phyloP scores from a whole-genome alignment of 768 basidiomycete genomes.

The Phylloporus rhodoxanthus region DNA sequence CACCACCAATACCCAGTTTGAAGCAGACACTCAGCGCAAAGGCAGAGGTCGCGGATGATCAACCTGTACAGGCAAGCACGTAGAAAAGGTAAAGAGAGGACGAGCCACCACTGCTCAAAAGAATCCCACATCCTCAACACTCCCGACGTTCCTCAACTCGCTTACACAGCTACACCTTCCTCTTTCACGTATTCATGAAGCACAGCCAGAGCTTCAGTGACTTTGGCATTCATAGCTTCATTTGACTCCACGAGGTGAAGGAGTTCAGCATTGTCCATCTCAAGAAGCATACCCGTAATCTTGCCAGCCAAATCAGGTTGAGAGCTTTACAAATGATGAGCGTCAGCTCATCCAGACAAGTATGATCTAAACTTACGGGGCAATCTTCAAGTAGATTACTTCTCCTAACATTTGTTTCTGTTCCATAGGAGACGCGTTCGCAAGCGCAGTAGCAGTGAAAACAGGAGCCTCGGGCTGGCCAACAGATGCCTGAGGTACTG shows the following conservation, averaged over 20 bases:
- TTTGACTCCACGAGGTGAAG: conserved; percentile 78
- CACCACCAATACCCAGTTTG: conserved; percentile 42
- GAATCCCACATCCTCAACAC: conserved; percentile 14
- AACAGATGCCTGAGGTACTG: conserved; percentile 33
- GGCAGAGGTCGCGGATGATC: conserved; percentile 36
- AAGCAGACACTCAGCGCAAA: conserved; percentile 33
- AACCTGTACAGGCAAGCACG: conserved; percentile 31
- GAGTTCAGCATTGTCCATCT: conserved; percentile 97
- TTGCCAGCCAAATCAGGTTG: conserved; percentile 96
- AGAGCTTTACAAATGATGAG: conserved; percentile 38
- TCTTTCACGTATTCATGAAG: conserved; percentile 75
- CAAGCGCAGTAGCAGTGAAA: conserved; percentile 59
- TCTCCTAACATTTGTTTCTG: conserved; percentile 99
- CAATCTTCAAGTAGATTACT: conserved; percentile 89
- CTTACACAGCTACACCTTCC: conserved; percentile 14
- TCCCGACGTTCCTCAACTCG: not conserved
- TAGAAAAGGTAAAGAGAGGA: conserved; percentile 42
- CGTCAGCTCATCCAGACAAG: not conserved
- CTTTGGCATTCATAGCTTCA: conserved; percentile 84
- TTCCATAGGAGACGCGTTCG: conserved; percentile 61
- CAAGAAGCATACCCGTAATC: conserved; percentile 97
- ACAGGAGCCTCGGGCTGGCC: conserved; percentile 47
- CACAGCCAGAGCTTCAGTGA: conserved; percentile 85
- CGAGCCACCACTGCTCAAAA: conserved; percentile 41
- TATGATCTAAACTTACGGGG: conserved; percentile 44